Conservation (phyloP, 306 rosid species). For the Vigna hirtella region DNA sequence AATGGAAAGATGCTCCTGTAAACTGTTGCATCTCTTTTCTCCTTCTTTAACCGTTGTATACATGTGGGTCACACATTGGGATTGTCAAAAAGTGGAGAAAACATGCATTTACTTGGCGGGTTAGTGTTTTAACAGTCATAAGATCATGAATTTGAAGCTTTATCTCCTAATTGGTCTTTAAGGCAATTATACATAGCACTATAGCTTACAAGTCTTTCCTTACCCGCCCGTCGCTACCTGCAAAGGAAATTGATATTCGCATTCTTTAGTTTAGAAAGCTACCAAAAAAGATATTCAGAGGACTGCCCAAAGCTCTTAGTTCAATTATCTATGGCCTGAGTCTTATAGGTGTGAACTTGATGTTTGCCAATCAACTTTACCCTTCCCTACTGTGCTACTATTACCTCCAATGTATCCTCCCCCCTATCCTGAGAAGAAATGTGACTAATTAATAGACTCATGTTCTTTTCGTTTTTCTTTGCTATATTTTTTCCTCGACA, state of each 20-base stretch:
- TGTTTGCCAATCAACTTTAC: slow-evolving; percentile 11
- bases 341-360: slow-evolving; percentile 26
- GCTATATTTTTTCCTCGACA: background rate
- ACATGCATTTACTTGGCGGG: slow-evolving; percentile 1
- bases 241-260: background rate
- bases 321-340: background rate
- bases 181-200: slow-evolving; percentile 8
- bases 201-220: background rate
- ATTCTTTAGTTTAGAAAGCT: background rate
- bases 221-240: slow-evolving; percentile 7
- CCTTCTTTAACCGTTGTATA: background rate
- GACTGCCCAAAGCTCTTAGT: slow-evolving; percentile 18
- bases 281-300: slow-evolving; percentile 10
- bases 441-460: background rate
- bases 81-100: slow-evolving; percentile 19
- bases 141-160: slow-evolving; percentile 1
- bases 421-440: background rate
- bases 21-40: slow-evolving; percentile 10
- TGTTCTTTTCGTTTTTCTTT: background rate
- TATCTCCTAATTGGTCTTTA: background rate
- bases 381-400: slow-evolving; percentile 2
- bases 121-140: slow-evolving; percentile 11
- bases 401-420: background rate
- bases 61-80: slow-evolving; percentile 1
- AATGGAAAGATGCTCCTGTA: slow-evolving; percentile 20